phyloP scores from a whole-genome alignment of 768 basidiomycete genomes.

The Tricholoma sp. region DNA sequence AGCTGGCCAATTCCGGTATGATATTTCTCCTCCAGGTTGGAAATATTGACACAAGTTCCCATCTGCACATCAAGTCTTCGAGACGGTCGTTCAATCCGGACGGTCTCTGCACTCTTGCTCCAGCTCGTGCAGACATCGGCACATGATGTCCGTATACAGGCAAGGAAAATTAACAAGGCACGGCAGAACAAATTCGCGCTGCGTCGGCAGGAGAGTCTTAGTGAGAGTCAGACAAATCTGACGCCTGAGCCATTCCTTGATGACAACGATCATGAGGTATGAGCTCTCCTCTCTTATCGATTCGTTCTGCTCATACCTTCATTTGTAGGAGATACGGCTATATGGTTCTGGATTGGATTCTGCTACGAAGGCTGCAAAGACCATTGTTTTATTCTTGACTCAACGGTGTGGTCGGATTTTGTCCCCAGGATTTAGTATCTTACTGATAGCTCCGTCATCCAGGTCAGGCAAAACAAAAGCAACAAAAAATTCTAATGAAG shows the following conservation, averaged over 20 bases:
- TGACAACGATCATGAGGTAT: conserved; percentile 64
- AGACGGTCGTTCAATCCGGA: conserved; percentile 88
- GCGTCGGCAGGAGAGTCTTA: conserved; percentile 57
- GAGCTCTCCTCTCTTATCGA: neutral
- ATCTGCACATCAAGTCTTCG: conserved; percentile 54
- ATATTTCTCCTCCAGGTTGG: conserved; percentile 1
- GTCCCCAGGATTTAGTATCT: neutral
- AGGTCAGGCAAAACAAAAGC: conserved; percentile 85
- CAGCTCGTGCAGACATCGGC: conserved; percentile 97
- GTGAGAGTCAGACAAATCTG: conserved; percentile 34
- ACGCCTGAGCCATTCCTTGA: conserved; percentile 51
- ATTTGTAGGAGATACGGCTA: conserved; percentile 58
- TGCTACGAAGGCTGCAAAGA: conserved; percentile 79
- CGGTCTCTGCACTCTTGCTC: conserved; percentile 86
- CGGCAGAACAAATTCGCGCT: conserved; percentile 60
- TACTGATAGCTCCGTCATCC: conserved; percentile 2
- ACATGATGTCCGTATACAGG: conserved; percentile 76
- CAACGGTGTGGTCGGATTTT: conserved; percentile 37
- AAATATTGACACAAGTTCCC: neutral
- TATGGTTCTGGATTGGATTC: conserved; percentile 74
- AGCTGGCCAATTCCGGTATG: conserved; percentile 83
- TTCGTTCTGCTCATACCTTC: neutral
- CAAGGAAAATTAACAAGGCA: conserved; percentile 53
- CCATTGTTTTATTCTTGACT: conserved; percentile 74
- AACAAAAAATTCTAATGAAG: conserved; percentile 89